Conservation (phyloP, 305 asterid species). For the Fraxinus sp. region DNA sequence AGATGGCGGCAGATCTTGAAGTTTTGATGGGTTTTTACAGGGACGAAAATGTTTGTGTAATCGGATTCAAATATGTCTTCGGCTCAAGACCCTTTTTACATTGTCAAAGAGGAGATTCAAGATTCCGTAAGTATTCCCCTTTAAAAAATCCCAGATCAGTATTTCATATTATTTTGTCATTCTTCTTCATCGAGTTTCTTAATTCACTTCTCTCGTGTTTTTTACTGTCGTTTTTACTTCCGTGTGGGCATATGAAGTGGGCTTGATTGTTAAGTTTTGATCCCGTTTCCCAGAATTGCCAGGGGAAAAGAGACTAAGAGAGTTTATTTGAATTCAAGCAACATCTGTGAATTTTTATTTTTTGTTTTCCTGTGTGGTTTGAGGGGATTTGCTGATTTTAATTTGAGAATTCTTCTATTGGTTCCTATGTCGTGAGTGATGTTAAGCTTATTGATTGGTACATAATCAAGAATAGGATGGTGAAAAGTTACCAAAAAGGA, state of each 20-base stretch:
- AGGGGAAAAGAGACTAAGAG: not conserved
- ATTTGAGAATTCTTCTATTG: no score
- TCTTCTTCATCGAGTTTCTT: not conserved
- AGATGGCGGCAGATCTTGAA: slow-evolving; percentile 16
- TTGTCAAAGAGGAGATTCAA: slow-evolving; percentile 91
- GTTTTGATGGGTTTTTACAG: slow-evolving; percentile 15
- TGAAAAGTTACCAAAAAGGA: no score
- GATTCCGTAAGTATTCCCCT: slow-evolving; percentile 62
- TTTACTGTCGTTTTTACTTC: not conserved
- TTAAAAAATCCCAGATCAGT: slow-evolving; percentile 12
- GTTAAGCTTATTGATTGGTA: not conserved
- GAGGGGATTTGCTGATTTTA: not conserved
- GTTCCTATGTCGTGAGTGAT: no score
- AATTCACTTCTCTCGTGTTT: not conserved
- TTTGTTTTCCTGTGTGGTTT: not conserved
- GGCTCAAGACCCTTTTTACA: slow-evolving; percentile 90
- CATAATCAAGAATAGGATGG: no score
- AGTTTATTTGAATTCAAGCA: not conserved
- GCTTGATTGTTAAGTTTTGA: slow-evolving; percentile 9
- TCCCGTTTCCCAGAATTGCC: not conserved
- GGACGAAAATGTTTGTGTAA: slow-evolving; percentile 5
- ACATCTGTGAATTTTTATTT: not conserved
- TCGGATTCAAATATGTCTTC: slow-evolving; percentile 47
- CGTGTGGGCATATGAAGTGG: slow-evolving; percentile 3
- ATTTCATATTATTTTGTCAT: not conserved